These are phyloP conservation scores for Talinum fruticosum DNA, from an alignment of 148 eudicot species.

Conservation along the genomic window DNA sequence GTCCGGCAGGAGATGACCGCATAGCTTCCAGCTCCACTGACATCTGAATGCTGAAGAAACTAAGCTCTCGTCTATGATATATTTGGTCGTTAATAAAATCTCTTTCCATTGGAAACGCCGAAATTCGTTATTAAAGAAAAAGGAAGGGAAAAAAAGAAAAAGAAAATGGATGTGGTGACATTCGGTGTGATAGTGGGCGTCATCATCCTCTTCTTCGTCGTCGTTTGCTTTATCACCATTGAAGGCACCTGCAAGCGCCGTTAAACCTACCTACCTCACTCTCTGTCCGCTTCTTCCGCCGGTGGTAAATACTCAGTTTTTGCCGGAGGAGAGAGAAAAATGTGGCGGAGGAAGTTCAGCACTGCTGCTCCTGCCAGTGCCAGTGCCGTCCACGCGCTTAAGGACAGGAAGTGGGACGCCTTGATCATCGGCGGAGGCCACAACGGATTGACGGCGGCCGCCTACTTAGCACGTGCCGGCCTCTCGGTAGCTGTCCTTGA, in stretches of 20 bases:
- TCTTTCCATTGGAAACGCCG: no score
- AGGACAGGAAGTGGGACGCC: slow-evolving; percentile 80
- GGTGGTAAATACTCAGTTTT: background rate
- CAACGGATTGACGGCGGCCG: slow-evolving; percentile 93
- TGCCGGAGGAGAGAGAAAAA: slow-evolving; percentile 13
- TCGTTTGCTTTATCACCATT: slow-evolving; percentile 62
- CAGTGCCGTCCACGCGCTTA: slow-evolving; percentile 29
- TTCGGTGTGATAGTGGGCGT: slow-evolving; percentile 76
- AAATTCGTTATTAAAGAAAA: background rate
- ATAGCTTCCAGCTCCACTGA: background rate
- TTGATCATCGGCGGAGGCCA: slow-evolving; percentile 89
- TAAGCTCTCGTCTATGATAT: background rate
- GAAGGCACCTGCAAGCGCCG: slow-evolving; percentile 76
- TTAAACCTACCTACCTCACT: slow-evolving; percentile 14
- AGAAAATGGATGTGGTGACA: slow-evolving; percentile 63
- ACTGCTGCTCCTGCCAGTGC: background rate
- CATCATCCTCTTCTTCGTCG: slow-evolving; percentile 56
- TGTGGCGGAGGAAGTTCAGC: slow-evolving; percentile 57
- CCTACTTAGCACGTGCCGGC: slow-evolving; percentile 83
- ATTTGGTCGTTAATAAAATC: background rate
- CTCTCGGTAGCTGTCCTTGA: slow-evolving; percentile 96
- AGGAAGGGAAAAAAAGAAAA: background rate
- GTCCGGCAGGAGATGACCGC: background rate
- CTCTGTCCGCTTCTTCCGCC: background rate
- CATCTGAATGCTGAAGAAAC: background rate